Evolutionary conservation across 2,329 filamentous ascomycete genomes (phyloP).

Genomic region (Rhinocladiella similis): DNA sequence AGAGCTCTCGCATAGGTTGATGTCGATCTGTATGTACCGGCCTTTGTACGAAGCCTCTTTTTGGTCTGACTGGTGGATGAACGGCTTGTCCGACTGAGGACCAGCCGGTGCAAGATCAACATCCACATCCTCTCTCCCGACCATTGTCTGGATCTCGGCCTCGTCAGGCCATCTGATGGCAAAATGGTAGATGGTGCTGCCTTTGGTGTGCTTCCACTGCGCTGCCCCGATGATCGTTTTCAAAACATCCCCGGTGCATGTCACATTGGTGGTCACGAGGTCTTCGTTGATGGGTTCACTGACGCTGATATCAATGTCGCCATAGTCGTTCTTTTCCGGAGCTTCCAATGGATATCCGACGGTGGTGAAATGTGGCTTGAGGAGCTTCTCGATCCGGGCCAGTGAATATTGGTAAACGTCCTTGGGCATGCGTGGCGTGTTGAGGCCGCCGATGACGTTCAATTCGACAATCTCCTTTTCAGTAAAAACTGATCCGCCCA

Average conservation of each 20-base stretch:
- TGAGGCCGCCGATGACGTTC: too few relatives aligned
- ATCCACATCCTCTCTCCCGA: too few relatives aligned
- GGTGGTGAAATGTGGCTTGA: not conserved
- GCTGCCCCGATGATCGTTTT: slow-evolving; percentile 16
- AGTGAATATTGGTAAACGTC: not conserved
- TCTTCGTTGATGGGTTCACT: not conserved
- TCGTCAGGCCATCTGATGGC: slow-evolving; percentile 25
- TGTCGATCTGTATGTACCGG: slow-evolving; percentile 66
- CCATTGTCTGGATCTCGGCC: not conserved
- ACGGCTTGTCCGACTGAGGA: too few relatives aligned
- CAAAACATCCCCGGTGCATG: slow-evolving; percentile 20
- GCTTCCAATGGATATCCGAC: not conserved
- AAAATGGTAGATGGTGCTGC: slow-evolving; percentile 37
- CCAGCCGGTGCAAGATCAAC: too few relatives aligned
- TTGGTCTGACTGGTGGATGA: too few relatives aligned
- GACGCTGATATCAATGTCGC: not conserved
- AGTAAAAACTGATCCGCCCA: not conserved
- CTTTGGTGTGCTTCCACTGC: slow-evolving; percentile 15
- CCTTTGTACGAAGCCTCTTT: too few relatives aligned
- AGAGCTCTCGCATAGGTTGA: slow-evolving; percentile 54
- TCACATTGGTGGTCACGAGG: slow-evolving; percentile 11
- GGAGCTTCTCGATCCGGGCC: not conserved
- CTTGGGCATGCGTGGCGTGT: not conserved
- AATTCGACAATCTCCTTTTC: too few relatives aligned
- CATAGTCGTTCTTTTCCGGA: not conserved